These are phyloP conservation scores for Amaranthus tricolor DNA, from an alignment of 179 eudicot species.

Conservation along the genomic window DNA sequence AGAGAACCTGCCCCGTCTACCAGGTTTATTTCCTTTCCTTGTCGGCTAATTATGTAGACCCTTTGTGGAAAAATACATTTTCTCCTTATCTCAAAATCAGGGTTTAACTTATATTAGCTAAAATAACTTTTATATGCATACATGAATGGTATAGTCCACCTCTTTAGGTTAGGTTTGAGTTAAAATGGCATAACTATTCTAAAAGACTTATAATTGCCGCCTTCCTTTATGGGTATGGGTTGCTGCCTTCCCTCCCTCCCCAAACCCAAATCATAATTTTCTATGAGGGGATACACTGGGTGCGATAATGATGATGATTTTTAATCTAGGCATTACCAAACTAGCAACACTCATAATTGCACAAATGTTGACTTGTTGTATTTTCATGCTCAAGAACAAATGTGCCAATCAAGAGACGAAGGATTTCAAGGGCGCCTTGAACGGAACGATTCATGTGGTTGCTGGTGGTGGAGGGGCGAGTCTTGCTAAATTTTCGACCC, in stretches of 20 bases:
- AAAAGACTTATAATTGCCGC: too few relatives aligned
- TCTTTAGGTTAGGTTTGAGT: too few relatives aligned
- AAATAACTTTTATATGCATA: background rate
- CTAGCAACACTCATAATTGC: background rate
- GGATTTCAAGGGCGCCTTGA: conserved; percentile 47
- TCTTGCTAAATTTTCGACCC: conserved; percentile 42
- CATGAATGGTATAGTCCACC: too few relatives aligned
- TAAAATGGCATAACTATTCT: too few relatives aligned
- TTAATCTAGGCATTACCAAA: background rate
- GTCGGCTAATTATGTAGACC: background rate
- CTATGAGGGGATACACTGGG: too few relatives aligned
- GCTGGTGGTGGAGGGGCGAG: conserved; percentile 76
- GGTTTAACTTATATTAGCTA: background rate
- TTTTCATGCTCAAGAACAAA: conserved; percentile 43
- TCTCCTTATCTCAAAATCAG: background rate
- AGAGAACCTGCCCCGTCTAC: conserved; percentile 74
- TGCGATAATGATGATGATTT: too few relatives aligned
- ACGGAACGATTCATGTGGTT: conserved; percentile 70
- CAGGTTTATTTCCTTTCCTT: conserved; percentile 40
- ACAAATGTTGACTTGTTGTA: background rate
- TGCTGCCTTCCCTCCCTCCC: too few relatives aligned
- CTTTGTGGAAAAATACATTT: background rate
- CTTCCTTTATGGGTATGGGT: too few relatives aligned
- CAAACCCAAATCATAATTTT: too few relatives aligned
- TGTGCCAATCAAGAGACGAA: conserved; percentile 52